Conservation (phyloP, 2,329 filamentous ascomycete species). For the Apiospora phragmitis region DNA sequence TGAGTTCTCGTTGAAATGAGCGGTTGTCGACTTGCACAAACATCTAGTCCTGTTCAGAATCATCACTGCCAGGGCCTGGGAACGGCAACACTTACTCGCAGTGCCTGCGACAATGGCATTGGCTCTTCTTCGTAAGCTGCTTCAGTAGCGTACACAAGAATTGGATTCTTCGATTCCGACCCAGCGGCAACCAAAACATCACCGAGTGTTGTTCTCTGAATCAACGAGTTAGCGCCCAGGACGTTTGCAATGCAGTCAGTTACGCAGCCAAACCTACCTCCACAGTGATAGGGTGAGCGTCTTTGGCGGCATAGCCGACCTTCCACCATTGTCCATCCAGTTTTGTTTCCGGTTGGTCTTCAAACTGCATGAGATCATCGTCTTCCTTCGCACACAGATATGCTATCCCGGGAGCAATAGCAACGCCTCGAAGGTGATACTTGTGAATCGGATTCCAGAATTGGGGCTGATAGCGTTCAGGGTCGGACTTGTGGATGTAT, state of each 20-base stretch:
- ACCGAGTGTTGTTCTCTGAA: slow-evolving; percentile 48
- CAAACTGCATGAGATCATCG: slow-evolving; percentile 43
- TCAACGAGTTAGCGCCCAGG: not conserved
- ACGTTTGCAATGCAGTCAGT: not conserved
- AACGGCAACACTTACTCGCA: slow-evolving; percentile 34
- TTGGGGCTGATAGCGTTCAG: slow-evolving; percentile 30
- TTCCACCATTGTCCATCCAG: slow-evolving; percentile 57
- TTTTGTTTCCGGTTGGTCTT: slow-evolving; percentile 27
- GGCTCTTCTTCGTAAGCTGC: slow-evolving; percentile 39
- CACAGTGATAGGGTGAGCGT: slow-evolving; percentile 43
- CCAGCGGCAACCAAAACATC: slow-evolving; percentile 47
- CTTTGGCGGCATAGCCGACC: slow-evolving; percentile 42
- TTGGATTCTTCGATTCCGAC: slow-evolving; percentile 46
- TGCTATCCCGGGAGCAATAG: slow-evolving; percentile 44
- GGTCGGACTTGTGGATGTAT: slow-evolving; percentile 27
- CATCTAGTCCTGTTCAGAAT: slow-evolving; percentile 35
- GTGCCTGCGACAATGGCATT: slow-evolving; percentile 38
- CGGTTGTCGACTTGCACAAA: slow-evolving; percentile 55
- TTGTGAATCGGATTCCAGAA: slow-evolving; percentile 41
- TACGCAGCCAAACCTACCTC: slow-evolving; percentile 41
- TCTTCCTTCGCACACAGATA: slow-evolving; percentile 51
- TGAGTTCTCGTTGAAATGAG: slow-evolving; percentile 51
- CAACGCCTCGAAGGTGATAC: slow-evolving; percentile 54
- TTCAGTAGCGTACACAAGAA: slow-evolving; percentile 57
- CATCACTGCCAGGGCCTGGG: not conserved